A percentile compares a stretch with the other conserved stretches of the same genome.
phyloP scores from a whole-genome alignment of 1,284 basidiomycete genomes.

The Pseudozyma flocculosa region DNA sequence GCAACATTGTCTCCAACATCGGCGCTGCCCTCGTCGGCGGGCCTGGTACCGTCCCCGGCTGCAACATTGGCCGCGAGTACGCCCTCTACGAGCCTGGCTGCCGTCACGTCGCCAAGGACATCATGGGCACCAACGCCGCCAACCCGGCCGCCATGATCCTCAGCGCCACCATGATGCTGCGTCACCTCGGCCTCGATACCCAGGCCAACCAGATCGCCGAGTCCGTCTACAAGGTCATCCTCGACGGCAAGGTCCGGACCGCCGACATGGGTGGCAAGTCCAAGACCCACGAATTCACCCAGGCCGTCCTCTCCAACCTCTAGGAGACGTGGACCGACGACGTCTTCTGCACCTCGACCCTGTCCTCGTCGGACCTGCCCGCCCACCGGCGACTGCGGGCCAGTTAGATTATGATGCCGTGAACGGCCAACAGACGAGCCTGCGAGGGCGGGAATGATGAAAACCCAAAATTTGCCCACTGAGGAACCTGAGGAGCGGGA shows the following conservation, averaged over 20 bases:
- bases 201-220: constrained; percentile 93
- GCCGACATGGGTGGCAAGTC: constrained; percentile 83
- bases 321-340: constrained; percentile 6
- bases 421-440: no score
- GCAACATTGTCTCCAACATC: constrained; percentile 97
- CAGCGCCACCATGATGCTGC: constrained; percentile 96
- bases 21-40: constrained; percentile 97
- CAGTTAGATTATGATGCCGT: no score
- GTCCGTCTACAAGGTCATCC: constrained; percentile 90
- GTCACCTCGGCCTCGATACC: constrained; percentile 93
- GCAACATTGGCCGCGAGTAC: constrained; percentile 96
- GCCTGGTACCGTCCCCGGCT: constrained; percentile 94
- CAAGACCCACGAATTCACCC: constrained; percentile 56
- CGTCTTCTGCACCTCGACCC: no score
- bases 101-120: constrained; percentile 95
- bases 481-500: no score
- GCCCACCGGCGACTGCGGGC: no score
- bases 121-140: constrained; percentile 95
- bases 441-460: no score
- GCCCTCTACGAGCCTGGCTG: constrained; percentile 98
- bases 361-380: no score
- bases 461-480: no score
- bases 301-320: constrained; percentile 53
- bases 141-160: constrained; percentile 99
- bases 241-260: constrained; percentile 83